Base-by-base conservation (phyloP, 2,329 filamentous ascomycete genomes). In the Aspergillus amoenus region DNA sequence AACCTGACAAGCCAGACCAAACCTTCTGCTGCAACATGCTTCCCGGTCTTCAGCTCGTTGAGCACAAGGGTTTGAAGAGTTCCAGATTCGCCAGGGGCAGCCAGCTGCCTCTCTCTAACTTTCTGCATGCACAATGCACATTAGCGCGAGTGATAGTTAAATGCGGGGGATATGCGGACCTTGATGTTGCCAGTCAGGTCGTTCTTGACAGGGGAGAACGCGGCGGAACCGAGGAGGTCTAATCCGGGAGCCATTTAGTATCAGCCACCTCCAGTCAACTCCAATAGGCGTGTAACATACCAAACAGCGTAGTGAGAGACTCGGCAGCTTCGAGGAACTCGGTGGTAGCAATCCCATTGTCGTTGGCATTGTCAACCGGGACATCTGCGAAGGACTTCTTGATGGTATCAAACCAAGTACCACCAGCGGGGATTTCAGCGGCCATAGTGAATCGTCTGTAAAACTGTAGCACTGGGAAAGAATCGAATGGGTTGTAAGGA, bases 171-270 rank as follows among this genome's bases (percentile, higher is more conserved):
- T 46, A 55, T 51, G 52, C 30, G 46, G 75, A 94, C 91, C 84
- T 92, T 93, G 79, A 97, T 84, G 79, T 99, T 99, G 73, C 90
- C 90, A 48, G 85, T 76, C 81, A 99, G 90, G 77, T 99, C 94
- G 66, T 79, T 89, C 84, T 96, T 97, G 73, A 97, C 93, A 24
- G 91, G 89, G 54, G 82, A 86, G 79, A 99, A 97, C 63, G 93
- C 92, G 34, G 89, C 84, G 44, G 81, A 82, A 52, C 84, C 84
- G 27, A 88, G 76, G 41, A 86, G 76, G 72, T 87, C 85, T 84
- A 34, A 49, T 15, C 17, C 13, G 15, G 56, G 5, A n/a, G 13
- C 37, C 32, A 43, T 5, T 67, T 45, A 68, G 60, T 41, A 42
- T 15, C 34, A 21, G 2, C 30, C 37, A 7, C 30, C 2, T 39